phyloP scores from a whole-genome alignment of 768 basidiomycete genomes.

The Mrakia blollopis region DNA sequence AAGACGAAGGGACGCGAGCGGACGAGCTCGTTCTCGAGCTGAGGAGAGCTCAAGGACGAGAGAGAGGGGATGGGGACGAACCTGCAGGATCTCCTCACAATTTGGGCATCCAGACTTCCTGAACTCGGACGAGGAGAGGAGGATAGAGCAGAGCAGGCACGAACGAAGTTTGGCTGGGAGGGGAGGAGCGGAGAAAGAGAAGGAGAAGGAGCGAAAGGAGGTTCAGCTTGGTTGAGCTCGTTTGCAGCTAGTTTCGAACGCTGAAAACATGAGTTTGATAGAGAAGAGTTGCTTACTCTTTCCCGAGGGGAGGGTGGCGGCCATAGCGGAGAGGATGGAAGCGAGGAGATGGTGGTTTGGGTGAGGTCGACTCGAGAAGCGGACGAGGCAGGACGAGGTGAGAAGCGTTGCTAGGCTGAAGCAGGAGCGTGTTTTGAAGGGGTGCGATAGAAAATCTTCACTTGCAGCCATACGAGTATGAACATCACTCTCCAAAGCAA shows the following conservation, averaged over 20 bases:
- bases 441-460: too few species aligned
- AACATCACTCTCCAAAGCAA: too few species aligned
- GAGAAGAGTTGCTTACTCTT: background rate
- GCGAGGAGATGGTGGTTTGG: background rate
- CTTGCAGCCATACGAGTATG: too few species aligned
- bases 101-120: constrained; percentile 86
- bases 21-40: background rate
- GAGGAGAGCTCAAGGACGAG: background rate
- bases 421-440: too few species aligned
- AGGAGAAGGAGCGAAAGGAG: background rate
- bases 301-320: background rate
- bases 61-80: constrained; percentile 45
- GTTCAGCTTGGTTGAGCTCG: background rate
- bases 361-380: background rate
- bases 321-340: background rate
- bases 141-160: constrained; percentile 87
- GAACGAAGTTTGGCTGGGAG: constrained; percentile 61
- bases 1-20: background rate
- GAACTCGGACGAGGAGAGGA: constrained; percentile 79
- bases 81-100: constrained; percentile 92
- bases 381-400: too few species aligned
- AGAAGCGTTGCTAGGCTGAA: too few species aligned
- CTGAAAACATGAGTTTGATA: background rate
- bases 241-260: background rate
- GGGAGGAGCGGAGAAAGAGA: background rate